Percentiles rank a stretch among this genome's conserved stretches.
Evolutionary conservation across 2,329 filamentous ascomycete genomes (phyloP).

Genomic region (Lecanoromycetidae sp.): DNA sequence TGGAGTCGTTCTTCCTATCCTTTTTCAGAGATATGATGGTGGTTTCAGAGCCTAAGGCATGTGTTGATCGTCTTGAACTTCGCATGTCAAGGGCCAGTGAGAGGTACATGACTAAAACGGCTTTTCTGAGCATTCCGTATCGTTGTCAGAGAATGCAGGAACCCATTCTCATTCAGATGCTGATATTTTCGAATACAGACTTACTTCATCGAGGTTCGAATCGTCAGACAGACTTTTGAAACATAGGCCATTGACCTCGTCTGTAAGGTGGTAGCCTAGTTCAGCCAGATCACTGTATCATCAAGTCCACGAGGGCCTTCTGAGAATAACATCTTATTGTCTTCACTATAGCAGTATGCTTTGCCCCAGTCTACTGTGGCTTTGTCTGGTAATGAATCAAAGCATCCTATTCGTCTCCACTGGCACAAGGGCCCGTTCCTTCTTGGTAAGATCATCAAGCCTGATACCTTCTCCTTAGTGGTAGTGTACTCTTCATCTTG

Average conservation of each 20-base stretch:
- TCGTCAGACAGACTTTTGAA: too few species aligned
- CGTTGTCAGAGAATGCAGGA: conserved; percentile 1
- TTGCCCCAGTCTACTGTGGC: background rate
- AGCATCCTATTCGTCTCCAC: background rate
- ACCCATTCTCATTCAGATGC: too few species aligned
- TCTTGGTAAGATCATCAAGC: background rate
- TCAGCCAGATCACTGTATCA: background rate
- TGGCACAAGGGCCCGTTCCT: too few species aligned
- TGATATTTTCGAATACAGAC: too few species aligned
- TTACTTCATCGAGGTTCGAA: too few species aligned
- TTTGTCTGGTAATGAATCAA: background rate
- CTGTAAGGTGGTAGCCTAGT: too few species aligned
- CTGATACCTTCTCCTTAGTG: background rate
- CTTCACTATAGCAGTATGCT: background rate
- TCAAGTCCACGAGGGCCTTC: background rate
- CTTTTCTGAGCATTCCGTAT: conserved; percentile 47
- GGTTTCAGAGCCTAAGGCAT: conserved; percentile 45
- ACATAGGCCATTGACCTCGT: too few species aligned
- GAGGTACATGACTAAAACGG: conserved; percentile 55
- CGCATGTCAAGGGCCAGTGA: conserved; percentile 42
- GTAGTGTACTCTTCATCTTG: background rate
- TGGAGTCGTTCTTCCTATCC: conserved; percentile 57
- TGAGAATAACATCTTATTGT: background rate
- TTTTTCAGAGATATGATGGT: conserved; percentile 34
- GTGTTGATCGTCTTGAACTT: conserved; percentile 48